These are phyloP conservation scores for Ceratobasidium sp. DNA, from an alignment of 1,284 basidiomycete genomes.

Conservation along the genomic window DNA sequence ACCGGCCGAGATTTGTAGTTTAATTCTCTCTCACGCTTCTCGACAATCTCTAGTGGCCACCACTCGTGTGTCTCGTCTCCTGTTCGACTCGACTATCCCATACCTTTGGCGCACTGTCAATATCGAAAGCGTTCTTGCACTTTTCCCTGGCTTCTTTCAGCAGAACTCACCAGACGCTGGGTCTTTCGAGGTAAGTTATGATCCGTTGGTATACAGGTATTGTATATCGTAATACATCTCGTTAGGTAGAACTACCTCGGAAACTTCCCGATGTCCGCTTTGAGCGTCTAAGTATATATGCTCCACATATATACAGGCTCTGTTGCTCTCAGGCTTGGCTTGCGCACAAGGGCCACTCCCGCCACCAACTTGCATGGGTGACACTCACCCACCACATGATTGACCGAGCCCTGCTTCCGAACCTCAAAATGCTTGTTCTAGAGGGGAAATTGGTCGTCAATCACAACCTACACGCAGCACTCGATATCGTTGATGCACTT, in stretches of 20 bases:
- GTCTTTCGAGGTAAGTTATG: neutral
- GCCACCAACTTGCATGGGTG: neutral
- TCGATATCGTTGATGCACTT: neutral
- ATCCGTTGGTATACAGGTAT: too few relatives aligned
- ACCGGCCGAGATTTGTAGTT: neutral
- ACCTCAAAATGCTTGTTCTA: neutral
- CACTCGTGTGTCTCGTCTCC: neutral
- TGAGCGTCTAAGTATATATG: neutral
- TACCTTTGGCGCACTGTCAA: neutral
- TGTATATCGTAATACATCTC: too few relatives aligned
- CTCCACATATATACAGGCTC: neutral
- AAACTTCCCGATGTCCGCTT: neutral
- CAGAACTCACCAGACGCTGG: neutral
- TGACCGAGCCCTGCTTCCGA: neutral
- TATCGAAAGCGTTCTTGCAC: neutral
- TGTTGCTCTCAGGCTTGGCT: neutral
- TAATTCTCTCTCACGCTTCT: neutral
- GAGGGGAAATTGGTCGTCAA: neutral
- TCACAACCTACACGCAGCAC: neutral
- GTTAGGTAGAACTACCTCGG: neutral
- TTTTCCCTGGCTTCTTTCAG: neutral
- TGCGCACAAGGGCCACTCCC: neutral
- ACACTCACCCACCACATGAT: neutral
- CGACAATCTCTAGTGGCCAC: neutral
- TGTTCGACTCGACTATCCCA: neutral